phyloP scores from a whole-genome alignment of 305 asterid species.

The Rubia occidens region DNA sequence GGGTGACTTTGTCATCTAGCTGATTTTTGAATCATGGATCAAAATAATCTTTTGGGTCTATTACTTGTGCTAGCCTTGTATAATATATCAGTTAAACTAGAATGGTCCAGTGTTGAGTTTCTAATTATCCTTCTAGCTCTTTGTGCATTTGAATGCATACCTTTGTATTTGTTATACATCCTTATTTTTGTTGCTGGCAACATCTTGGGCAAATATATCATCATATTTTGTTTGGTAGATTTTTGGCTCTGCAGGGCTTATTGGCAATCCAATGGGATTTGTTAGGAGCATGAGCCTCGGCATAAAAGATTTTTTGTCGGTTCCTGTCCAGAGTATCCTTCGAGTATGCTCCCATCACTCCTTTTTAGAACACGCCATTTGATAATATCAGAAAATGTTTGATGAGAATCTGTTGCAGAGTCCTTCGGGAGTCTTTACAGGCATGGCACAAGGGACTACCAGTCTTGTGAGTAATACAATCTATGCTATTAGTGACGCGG shows the following conservation, averaged over 20 bases:
- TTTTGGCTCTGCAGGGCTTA: conserved; percentile 97
- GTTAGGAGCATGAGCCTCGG: conserved; percentile 93
- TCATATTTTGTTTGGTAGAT: conserved; percentile 38
- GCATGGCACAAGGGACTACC: conserved; percentile 93
- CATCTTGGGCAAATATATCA: neutral
- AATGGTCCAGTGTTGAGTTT: neutral
- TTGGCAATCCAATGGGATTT: conserved; percentile 95
- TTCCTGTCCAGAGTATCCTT: conserved; percentile 75
- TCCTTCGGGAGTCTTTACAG: conserved; percentile 85
- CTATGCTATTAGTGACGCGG: conserved; percentile 94
- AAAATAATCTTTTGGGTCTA: neutral
- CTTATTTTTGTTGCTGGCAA: neutral
- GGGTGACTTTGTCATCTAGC: neutral
- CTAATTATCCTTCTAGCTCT: neutral
- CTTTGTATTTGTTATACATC: neutral
- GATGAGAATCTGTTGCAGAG: conserved; percentile 49
- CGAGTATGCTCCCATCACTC: conserved; percentile 35
- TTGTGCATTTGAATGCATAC: neutral
- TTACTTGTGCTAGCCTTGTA: neutral
- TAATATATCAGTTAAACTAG: neutral
- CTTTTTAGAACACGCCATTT: neutral
- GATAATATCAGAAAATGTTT: conserved; percentile 2
- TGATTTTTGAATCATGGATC: neutral
- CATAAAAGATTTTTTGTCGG: conserved; percentile 85
- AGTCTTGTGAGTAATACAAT: conserved; percentile 92